Evolutionary conservation across 495 filamentous ascomycete species (phyloP), one percentile per base, ranked within the genome.

Genomic region (Neurospora sp.): DNA sequence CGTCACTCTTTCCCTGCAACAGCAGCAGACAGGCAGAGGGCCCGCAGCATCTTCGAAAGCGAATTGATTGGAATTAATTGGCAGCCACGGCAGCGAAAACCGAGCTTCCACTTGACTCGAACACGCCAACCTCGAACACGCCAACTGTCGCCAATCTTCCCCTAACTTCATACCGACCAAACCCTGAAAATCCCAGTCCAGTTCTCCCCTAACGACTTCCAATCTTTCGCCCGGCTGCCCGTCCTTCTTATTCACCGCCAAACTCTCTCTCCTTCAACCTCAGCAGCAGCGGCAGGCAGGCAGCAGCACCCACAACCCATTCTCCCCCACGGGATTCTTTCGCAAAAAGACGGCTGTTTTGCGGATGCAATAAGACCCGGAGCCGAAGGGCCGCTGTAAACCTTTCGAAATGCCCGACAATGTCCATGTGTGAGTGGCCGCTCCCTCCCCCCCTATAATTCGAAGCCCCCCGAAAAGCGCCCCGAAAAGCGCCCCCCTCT

Each of bases 341-440:
- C 53, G 53, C 53, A 61, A 61, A 61, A 61, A 61, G 12, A 27
- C 27, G 53, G 53, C 11, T 61, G 53, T 35, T 61, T 31, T 61
- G 53, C 27, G 53, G 53, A 61, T 61, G 53, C 53, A 27, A 61
- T 35, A 61, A 12, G 12, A 61, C 53, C 53, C 27, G 53, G 53
- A 61, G 53, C 53, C 53, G 53, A 61, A 61, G 53, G 53, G 53
- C 53, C 53, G 53, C 53, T 61, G 53, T 61, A 61, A 61, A 61
- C 73, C 73, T 71, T 70, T 77, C 74, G 76, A 71, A 44, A 77
- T 79, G 77, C 71, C 72, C 69, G 72, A 79, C 72, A 74, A 79
- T 79, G 78, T 75, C 78, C 35, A 76, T 75, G 71, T 73, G 78
- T 79, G 71, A 78, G 78, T 78, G 39, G 18, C 35, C 27, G 37